Evolutionary conservation across 139 green algal species (phyloP), one percentile per base, ranked within the genome.

Genomic region (Closterium sp.): DNA sequence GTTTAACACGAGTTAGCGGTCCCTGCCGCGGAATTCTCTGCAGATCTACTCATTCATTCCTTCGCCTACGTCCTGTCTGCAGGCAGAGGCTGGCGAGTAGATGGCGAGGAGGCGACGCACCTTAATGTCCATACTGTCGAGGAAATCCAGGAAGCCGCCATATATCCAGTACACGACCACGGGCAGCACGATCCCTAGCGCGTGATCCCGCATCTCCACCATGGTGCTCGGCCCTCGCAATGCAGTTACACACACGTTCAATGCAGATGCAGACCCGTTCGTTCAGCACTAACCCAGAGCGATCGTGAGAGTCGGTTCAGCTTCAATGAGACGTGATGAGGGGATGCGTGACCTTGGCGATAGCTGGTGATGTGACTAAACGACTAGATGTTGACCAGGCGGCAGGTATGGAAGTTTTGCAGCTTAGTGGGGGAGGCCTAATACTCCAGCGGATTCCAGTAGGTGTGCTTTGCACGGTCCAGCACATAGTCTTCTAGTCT

Each of bases 151-250:
- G 33, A 95, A 94, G 36, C 34, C 64, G 1, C 95, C 90, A 0
- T 96, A 93, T 2, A 94, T 19, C 96, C 96, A 97, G 92, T 97
- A 97, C 2, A 92, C 91, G 5, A 95, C 31, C 0, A 96, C 90
- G 21, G 94, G 93, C 36, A 86, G 69, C 19, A 96, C 30, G 0
- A 94, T 86, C 21, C 87, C 90, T 64, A 85, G 33, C 28, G 34
- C 25, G n/a, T 93, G 25, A 92, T 93, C 90, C 28, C 86, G 89
- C 25, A 92, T 76, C 25, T 76, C 55, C 55, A 76, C 55, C 55
- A 76, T 76, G 55, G 25, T 76, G 55, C 55, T 16, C 16, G 16
- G 55, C 23, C 55, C 23, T 28, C 16, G 55, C 23, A 19, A 76
- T 76, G 55, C 55, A 16, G 55, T 28, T 76, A 1, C n/a, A n/a